Evolutionary conservation across 768 basidiomycete genomes (phyloP), one percentile per base, ranked within the genome.

Genomic region (Suillus fuscotomentosus): DNA sequence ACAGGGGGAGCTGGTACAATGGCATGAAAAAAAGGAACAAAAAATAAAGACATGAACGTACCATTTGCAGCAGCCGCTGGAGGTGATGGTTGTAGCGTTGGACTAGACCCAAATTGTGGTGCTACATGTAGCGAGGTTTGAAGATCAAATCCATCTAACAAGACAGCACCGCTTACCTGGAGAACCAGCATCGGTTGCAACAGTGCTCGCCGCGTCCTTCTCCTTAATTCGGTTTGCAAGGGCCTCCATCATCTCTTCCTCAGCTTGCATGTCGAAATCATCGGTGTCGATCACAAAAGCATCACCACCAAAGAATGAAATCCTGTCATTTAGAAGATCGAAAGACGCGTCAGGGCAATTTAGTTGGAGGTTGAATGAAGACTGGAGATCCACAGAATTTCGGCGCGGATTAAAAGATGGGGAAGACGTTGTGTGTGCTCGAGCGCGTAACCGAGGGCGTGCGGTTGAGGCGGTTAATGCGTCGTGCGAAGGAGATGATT

Each of bases 301-400:
- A 51, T 77, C 76, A 34, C 70, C 72, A 5, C 70, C 69, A 6
- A 77, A 68, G 68, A 78, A 77, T 13, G 77, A 76, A 27, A 78
- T 72, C 62, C 71, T 72, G 66, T 78, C 77, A 65, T 78, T 78
- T 39, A 78, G 60, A 43, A 77, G 65, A 61, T 78, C 75, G 34
- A 78, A 78, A 13, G 76, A 76, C 68, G 74, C 72, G 15, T 78
- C 77, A 3, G 69, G 68, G 11, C 71, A 75, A 60, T 76, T 72
- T 60, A 78, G 66, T 47, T 76, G 77, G 55, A 76, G 66, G 61
- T 72, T 72, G 66, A 78, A 77, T 1, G 76, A 76, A 36, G 77
- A 71, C 24, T 78, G 74, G 31, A 78, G 66, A 62, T 78, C 77
- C 47, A 77, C 70, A 2, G 77, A 78, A 11, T 62, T 54, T 11